phyloP scores from a whole-genome alignment of 306 rosid species.

The Aeschynomene evenia region DNA sequence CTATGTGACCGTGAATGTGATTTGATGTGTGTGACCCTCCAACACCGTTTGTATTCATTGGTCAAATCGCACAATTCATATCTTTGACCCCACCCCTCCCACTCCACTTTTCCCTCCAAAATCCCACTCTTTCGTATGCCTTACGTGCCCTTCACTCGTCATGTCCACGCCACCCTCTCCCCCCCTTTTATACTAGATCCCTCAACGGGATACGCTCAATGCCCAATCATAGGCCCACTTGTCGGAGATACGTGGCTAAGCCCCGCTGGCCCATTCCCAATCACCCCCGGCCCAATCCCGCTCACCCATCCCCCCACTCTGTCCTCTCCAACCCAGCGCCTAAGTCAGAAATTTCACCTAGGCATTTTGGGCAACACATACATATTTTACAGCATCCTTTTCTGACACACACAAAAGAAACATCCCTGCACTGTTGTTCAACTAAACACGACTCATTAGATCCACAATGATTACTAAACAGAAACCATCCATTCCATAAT shows the following conservation, averaged over 20 bases:
- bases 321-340: neutral
- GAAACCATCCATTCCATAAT: neutral
- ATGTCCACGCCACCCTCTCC: slow-evolving; percentile 39
- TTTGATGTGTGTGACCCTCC: slow-evolving; percentile 27
- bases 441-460: neutral
- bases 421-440: neutral
- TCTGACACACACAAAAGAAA: neutral
- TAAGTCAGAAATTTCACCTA: neutral
- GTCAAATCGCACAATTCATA: slow-evolving; percentile 52
- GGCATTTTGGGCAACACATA: neutral
- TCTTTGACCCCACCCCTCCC: slow-evolving; percentile 18
- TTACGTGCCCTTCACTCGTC: slow-evolving; percentile 40
- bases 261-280: slow-evolving; percentile 10
- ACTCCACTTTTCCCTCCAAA: slow-evolving; percentile 50
- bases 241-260: slow-evolving; percentile 31
- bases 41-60: slow-evolving; percentile 16
- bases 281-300: neutral
- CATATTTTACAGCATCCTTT: neutral
- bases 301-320: neutral
- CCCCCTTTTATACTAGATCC: neutral
- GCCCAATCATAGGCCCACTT: neutral
- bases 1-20: slow-evolving; percentile 10
- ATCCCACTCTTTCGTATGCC: neutral
- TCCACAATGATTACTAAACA: neutral
- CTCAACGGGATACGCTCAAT: neutral